Evolutionary conservation across 306 rosid species (phyloP).

Genomic region (Hippophae rhamnoides): DNA sequence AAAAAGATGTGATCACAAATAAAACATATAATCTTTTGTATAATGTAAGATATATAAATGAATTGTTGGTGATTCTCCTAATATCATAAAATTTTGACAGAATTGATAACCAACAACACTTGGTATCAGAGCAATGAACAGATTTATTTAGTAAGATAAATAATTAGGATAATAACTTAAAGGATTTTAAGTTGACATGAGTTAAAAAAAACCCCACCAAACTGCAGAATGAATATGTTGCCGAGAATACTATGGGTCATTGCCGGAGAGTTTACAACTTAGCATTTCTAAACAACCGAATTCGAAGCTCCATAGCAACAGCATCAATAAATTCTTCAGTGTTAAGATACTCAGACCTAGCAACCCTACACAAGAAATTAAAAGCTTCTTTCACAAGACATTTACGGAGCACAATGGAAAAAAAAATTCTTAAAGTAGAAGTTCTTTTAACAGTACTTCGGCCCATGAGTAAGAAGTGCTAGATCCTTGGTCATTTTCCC

Average conservation of each 20-base stretch:
- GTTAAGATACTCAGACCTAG: slow-evolving; percentile 57
- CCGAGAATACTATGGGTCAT: background rate
- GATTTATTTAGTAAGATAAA: too few relatives aligned
- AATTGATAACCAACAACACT: too few relatives aligned
- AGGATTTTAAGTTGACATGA: too few relatives aligned
- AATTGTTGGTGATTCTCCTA: too few relatives aligned
- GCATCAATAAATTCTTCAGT: slow-evolving; percentile 83
- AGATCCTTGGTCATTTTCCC: slow-evolving; percentile 98
- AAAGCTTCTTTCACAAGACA: background rate
- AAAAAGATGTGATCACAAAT: too few relatives aligned
- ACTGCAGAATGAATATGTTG: background rate
- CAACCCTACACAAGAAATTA: slow-evolving; percentile 39
- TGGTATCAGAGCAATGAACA: too few relatives aligned
- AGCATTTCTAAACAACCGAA: slow-evolving; percentile 36
- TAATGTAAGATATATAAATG: too few relatives aligned
- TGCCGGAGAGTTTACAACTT: slow-evolving; percentile 18
- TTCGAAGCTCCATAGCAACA: slow-evolving; percentile 58
- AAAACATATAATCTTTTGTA: too few relatives aligned
- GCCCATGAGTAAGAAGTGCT: slow-evolving; percentile 74
- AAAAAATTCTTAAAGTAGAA: too few relatives aligned
- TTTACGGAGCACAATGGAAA: too few relatives aligned
- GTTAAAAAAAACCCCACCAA: background rate
- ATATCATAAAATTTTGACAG: too few relatives aligned
- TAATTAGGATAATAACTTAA: too few relatives aligned
- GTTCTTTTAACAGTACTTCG: slow-evolving; percentile 15